Percentiles rank a stretch among this genome's conserved stretches.
phyloP scores from a whole-genome alignment of 345 rosid genomes.

The Populus euphratica region DNA sequence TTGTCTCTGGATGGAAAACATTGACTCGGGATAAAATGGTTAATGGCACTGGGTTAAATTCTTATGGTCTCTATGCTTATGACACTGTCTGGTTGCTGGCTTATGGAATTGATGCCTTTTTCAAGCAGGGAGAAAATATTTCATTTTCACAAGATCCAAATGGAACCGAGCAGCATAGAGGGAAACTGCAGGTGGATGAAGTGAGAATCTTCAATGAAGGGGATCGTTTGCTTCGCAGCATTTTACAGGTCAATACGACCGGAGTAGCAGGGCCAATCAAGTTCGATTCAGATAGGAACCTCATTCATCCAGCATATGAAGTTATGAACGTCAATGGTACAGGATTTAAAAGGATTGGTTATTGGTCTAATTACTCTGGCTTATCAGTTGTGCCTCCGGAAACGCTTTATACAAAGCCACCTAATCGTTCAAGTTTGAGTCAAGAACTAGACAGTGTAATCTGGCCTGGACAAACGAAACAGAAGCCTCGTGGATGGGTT shows the following conservation, averaged over 20 bases:
- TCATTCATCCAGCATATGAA: conserved; percentile 1
- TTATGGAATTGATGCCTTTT: conserved; percentile 7
- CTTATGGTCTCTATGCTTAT: conserved; percentile 20
- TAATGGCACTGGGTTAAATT: conserved; percentile 3
- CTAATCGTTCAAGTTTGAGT: background rate
- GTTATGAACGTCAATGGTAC: background rate
- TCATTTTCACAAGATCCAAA: too few relatives aligned
- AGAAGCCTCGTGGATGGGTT: conserved; percentile 20
- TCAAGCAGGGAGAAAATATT: background rate
- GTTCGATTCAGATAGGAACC: conserved; percentile 12
- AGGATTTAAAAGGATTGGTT: background rate
- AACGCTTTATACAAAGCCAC: background rate
- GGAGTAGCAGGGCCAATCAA: conserved; percentile 13
- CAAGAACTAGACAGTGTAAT: background rate
- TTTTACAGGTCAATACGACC: background rate
- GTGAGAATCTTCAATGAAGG: too few relatives aligned
- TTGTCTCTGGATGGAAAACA: conserved; percentile 10
- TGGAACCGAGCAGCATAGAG: too few relatives aligned
- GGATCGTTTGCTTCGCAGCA: background rate
- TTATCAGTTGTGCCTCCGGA: conserved; percentile 17
- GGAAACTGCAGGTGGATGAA: too few relatives aligned
- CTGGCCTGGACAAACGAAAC: conserved; percentile 4
- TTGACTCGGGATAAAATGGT: background rate
- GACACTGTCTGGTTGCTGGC: conserved; percentile 28
- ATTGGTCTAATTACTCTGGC: conserved; percentile 20